Conservation (phyloP, 164 flowering plant genomes). For the Umbellularia californica region DNA sequence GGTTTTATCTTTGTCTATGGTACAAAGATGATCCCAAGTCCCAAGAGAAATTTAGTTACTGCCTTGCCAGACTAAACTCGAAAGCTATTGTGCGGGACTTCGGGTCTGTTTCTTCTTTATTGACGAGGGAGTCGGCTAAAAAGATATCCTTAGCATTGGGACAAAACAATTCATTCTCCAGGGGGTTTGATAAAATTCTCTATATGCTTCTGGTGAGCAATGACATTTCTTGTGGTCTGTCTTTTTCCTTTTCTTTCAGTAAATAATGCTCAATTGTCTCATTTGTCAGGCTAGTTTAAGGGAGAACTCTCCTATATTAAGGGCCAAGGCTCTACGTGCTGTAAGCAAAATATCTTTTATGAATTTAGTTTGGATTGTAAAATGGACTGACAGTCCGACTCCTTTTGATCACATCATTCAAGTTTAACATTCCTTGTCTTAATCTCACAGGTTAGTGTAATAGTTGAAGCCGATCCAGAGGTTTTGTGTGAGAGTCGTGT, state of each 20-base stretch:
- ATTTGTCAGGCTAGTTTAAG: constrained; percentile 71
- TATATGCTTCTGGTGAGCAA: constrained; percentile 71
- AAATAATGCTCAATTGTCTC: background rate
- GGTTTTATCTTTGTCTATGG: constrained; percentile 96
- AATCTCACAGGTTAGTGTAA: constrained; percentile 72
- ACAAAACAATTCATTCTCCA: constrained; percentile 74
- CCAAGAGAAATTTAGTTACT: constrained; percentile 51
- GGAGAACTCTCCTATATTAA: constrained; percentile 83
- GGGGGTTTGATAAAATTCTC: constrained; percentile 97
- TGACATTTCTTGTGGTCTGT: background rate
- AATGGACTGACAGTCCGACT: background rate
- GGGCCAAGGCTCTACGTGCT: constrained; percentile 92
- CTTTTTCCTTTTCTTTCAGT: background rate
- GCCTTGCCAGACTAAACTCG: constrained; percentile 66
- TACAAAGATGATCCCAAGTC: constrained; percentile 84
- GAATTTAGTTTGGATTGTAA: background rate
- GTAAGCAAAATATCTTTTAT: constrained; percentile 39
- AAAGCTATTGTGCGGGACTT: constrained; percentile 64
- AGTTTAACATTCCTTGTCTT: background rate
- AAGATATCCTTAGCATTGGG: constrained; percentile 77
- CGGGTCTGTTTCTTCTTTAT: constrained; percentile 39
- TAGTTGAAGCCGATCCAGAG: constrained; percentile 98
- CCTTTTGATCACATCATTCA: background rate
- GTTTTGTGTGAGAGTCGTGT: constrained; percentile 82
- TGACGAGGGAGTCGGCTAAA: constrained; percentile 70